phyloP scores from a whole-genome alignment of 163 green algal species.

The Chlorella variabilis region DNA sequence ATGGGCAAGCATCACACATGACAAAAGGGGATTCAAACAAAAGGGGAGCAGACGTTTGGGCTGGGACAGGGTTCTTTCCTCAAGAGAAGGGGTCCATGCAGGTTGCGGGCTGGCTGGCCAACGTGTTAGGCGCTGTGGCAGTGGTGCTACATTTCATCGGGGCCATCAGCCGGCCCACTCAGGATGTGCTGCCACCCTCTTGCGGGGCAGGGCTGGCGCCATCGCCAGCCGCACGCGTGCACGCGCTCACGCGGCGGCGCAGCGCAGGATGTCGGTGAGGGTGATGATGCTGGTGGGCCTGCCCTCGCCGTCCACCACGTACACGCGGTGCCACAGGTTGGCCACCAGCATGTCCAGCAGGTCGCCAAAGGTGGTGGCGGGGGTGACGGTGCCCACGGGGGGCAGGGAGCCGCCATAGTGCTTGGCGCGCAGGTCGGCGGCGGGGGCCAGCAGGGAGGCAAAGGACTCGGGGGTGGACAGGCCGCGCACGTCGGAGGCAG shows the following conservation, averaged over 20 bases:
- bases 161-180: too few relatives aligned
- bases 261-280: constrained; percentile 30
- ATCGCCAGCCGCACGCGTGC: not conserved
- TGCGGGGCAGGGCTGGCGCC: too few relatives aligned
- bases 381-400: constrained; percentile 7
- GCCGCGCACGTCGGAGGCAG: constrained; percentile 57
- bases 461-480: constrained; percentile 43
- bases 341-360: constrained; percentile 25
- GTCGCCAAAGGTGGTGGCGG: constrained; percentile 24
- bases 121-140: too few relatives aligned
- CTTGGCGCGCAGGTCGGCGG: constrained; percentile 45
- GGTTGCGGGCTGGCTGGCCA: too few relatives aligned
- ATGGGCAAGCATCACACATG: too few relatives aligned
- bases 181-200: too few relatives aligned
- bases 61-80: too few relatives aligned
- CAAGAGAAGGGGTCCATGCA: too few relatives aligned
- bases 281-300: constrained; percentile 47
- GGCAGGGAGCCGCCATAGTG: not conserved
- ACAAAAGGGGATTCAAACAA: too few relatives aligned
- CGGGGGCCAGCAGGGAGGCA: constrained; percentile 43
- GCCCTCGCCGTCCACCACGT: constrained; percentile 23
- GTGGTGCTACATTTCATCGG: too few relatives aligned
- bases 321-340: constrained; percentile 19
- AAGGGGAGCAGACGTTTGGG: too few relatives aligned
- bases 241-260: not conserved